A percentile compares a stretch with the other conserved stretches of the same genome.
Conservation (phyloP, 495 filamentous ascomycete species). For the Podospora pseudocomata region DNA sequence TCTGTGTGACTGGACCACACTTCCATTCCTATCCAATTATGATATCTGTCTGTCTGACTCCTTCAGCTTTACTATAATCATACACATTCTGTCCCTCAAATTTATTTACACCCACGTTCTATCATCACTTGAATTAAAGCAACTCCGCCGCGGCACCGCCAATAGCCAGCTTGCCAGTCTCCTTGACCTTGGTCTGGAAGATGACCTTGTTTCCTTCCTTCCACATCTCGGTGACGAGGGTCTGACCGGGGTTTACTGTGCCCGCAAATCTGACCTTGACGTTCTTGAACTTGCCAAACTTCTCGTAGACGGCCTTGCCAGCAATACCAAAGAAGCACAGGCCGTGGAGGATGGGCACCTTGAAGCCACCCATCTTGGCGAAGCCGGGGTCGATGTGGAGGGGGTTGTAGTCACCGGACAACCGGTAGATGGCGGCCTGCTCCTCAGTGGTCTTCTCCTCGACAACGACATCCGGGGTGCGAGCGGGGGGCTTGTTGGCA, state of each 20-base stretch:
- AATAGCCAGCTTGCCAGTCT: slow-evolving; percentile 94
- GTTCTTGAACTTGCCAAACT: slow-evolving; percentile 82
- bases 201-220: slow-evolving; percentile 84
- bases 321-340: slow-evolving; percentile 93
- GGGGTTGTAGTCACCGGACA: slow-evolving; percentile 86
- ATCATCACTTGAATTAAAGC: slow-evolving; percentile 10
- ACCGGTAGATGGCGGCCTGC: slow-evolving; percentile 91
- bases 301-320: slow-evolving; percentile 83
- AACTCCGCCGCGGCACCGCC: slow-evolving; percentile 84
- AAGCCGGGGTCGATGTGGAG: slow-evolving; percentile 95
- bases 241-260: slow-evolving; percentile 89
- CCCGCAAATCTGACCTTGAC: slow-evolving; percentile 97
- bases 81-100: neutral
- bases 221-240: slow-evolving; percentile 96
- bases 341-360: slow-evolving; percentile 90
- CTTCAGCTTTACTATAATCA: neutral
- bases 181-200: slow-evolving; percentile 91
- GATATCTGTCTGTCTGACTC: neutral
- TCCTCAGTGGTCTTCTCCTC: slow-evolving; percentile 91
- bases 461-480: slow-evolving; percentile 72
- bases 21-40: neutral
- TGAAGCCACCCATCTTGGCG: slow-evolving; percentile 93
- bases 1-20: neutral
- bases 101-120: neutral
- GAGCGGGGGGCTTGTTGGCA: slow-evolving; percentile 71